Conservation (phyloP, 768 basidiomycete species). For the Panellus pusillus region DNA sequence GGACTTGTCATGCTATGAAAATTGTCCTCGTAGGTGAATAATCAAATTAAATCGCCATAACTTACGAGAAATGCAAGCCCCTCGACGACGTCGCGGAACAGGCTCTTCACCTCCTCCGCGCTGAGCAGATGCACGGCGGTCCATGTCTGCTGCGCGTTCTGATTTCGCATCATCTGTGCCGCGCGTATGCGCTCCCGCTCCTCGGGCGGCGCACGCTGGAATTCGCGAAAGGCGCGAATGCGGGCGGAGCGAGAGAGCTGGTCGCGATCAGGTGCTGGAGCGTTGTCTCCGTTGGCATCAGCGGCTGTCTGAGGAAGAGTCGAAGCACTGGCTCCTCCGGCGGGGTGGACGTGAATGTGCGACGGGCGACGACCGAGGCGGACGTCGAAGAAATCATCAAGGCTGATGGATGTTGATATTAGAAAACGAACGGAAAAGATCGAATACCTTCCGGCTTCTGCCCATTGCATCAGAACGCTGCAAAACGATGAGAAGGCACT, state of each 20-base stretch:
- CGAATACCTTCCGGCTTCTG: conserved; percentile 72
- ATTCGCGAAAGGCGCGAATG: conserved; percentile 73
- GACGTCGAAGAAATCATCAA: conserved; percentile 84
- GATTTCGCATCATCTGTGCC: conserved; percentile 41
- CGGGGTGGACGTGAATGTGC: conserved; percentile 46
- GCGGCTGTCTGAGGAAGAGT: conserved; percentile 14
- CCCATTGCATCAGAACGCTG: conserved; percentile 92
- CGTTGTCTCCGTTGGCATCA: conserved; percentile 21
- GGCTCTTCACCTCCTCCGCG: conserved; percentile 75
- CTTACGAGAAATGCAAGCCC: conserved; percentile 85
- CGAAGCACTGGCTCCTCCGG: conserved; percentile 10
- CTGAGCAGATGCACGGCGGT: conserved; percentile 84
- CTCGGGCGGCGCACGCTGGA: conserved; percentile 62
- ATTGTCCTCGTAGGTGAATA: no score
- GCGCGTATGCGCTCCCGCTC: conserved; percentile 62
- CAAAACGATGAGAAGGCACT: background rate
- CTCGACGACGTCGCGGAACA: conserved; percentile 85
- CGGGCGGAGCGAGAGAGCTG: conserved; percentile 64
- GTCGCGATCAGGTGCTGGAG: conserved; percentile 29
- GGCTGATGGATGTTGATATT: conserved; percentile 34
- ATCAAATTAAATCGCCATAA: conserved; percentile 2
- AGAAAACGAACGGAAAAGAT: background rate
- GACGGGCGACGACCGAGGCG: conserved; percentile 65
- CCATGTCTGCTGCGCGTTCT: conserved; percentile 38
- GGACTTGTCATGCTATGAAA: conserved; percentile 67